Evolutionary conservation across 2,329 filamentous ascomycete species (phyloP), one percentile per base, ranked within the genome.

Genomic region (Periconia sp.): DNA sequence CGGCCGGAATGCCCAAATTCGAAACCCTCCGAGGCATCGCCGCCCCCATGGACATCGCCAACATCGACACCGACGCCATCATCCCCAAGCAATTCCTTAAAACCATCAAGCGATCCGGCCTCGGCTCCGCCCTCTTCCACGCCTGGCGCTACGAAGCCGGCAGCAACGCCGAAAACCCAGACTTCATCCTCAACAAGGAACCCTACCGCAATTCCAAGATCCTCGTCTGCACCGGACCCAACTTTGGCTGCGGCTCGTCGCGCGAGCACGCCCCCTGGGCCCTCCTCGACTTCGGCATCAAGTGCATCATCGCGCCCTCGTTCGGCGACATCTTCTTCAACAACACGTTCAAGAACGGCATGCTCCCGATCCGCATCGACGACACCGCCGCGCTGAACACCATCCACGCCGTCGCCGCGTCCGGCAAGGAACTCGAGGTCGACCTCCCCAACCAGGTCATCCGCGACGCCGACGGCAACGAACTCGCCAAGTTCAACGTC

Each of bases 281-380:
- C 6, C 84, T 97, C 20, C 86, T 96, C 53, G 94, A 97, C 77
- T 97, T 97, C 66, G 94, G 94, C 63, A 96, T 99, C 79, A 91
- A 89, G 72, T 93, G 89, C 73, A 83, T 97, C 68, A 96, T 97
- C 64, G 94, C 93, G 1, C 91, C 91, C 1, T 92, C 89, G 1
- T 90, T 85, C 63, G 90, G 89, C 54, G 91, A 96, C 70, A 99
- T 99, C 75, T 97, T 97, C 85, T 95, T 93, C 85, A 97, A 96
- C 85, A 99, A 99, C 82, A 94, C 90, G n/a, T 97, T 97, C 85
- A 97, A 99, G 84, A 99, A 99, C 80, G 93, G 93, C 79, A 97
- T 97, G 94, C 81, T 97, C 59, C 92, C 93, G 45, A 85, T 97
- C 56, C 77, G 82, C 54, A 89, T 97, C 70, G 78, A 82, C 31